These are phyloP conservation scores for Fagus crenata DNA, from an alignment of 306 rosid species.

Conservation along the genomic window DNA sequence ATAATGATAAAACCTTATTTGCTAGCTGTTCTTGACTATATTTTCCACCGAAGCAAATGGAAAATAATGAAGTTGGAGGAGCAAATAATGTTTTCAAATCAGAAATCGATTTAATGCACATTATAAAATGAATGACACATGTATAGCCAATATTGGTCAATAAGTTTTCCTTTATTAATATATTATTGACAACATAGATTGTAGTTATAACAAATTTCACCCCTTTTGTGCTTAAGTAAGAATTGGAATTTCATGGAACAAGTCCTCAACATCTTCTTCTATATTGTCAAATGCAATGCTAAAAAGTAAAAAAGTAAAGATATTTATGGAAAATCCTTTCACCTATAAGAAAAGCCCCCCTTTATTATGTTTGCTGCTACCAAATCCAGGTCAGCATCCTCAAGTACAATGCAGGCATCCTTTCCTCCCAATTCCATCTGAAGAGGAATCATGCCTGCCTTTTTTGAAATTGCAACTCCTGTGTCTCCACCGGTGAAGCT, in stretches of 20 bases:
- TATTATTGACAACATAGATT: not conserved
- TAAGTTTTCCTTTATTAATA: not conserved
- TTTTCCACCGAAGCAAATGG: not conserved
- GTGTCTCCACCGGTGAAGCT: conserved; percentile 99
- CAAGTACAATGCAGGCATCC: conserved; percentile 99
- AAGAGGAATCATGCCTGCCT: conserved; percentile 93
- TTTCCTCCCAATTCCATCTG: conserved; percentile 99
- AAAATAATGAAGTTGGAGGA: not conserved
- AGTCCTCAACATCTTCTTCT: not conserved
- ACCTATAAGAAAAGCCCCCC: conserved; percentile 99
- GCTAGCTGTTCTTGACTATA: not conserved
- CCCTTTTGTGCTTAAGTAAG: not conserved
- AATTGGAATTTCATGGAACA: not conserved
- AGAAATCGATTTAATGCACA: not conserved
- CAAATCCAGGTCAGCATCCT: conserved; percentile 96
- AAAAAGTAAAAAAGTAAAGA: not conserved
- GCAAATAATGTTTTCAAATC: not conserved
- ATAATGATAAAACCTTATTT: not conserved
- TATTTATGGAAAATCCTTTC: not conserved
- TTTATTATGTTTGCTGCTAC: conserved; percentile 85
- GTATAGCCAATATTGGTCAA: not conserved
- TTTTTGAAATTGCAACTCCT: conserved; percentile 87
- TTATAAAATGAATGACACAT: not conserved
- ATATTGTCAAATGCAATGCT: not conserved
- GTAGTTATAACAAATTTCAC: not conserved